These are phyloP conservation scores for Alternaria consortialis DNA, from an alignment of 2,329 filamentous ascomycete species.

Conservation along the genomic window DNA sequence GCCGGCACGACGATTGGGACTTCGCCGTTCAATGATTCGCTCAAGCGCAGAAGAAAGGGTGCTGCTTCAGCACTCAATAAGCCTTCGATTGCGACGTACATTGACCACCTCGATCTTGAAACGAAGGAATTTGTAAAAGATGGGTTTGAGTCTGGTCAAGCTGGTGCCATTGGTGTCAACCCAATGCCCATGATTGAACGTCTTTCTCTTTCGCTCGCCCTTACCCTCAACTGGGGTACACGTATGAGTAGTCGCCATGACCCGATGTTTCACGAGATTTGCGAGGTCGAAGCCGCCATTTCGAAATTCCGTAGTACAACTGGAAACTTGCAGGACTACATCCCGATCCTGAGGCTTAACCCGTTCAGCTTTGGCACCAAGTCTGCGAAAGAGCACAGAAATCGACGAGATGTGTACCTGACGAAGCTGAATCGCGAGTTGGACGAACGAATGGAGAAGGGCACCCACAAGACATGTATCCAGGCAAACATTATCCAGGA, in stretches of 20 bases:
- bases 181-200: slow-evolving; percentile 75
- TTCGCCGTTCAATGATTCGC: slow-evolving; percentile 70
- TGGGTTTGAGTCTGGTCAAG: slow-evolving; percentile 65
- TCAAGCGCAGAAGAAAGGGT: slow-evolving; percentile 71
- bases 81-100: slow-evolving; percentile 69
- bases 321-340: slow-evolving; percentile 69
- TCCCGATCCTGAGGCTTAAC: slow-evolving; percentile 67
- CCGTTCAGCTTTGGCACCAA: slow-evolving; percentile 68
- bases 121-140: slow-evolving; percentile 70
- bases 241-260: slow-evolving; percentile 68
- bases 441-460: slow-evolving; percentile 68
- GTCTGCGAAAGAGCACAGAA: slow-evolving; percentile 68
- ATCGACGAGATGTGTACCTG: slow-evolving; percentile 68
- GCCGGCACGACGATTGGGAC: slow-evolving; percentile 74
- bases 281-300: slow-evolving; percentile 69
- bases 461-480: slow-evolving; percentile 70
- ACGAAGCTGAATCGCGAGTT: slow-evolving; percentile 65
- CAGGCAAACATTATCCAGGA: slow-evolving; percentile 73
- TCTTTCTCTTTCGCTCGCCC: slow-evolving; percentile 67
- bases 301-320: slow-evolving; percentile 68
- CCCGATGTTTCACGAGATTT: slow-evolving; percentile 69
- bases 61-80: slow-evolving; percentile 72
- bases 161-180: slow-evolving; percentile 64
- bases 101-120: slow-evolving; percentile 69
- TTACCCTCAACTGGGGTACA: slow-evolving; percentile 73